A percentile compares a stretch with the other conserved stretches of the same genome.
These are phyloP conservation scores for Dendrobium catenatum DNA, from an alignment of 106 monocot genomes.

Conservation along the genomic window DNA sequence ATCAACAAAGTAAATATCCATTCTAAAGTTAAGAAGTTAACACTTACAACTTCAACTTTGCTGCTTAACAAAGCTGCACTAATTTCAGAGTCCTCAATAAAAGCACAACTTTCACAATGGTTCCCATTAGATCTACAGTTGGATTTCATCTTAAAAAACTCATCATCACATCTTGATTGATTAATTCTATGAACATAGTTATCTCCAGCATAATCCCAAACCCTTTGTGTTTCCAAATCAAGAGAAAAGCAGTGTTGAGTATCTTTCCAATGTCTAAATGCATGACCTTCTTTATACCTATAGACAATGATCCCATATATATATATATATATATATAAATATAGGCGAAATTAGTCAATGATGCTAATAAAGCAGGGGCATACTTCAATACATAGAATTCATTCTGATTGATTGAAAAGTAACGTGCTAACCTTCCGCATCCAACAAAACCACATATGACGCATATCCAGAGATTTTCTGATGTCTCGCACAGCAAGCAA, in stretches of 20 bases:
- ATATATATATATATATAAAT: background rate
- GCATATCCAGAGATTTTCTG: conserved; percentile 90
- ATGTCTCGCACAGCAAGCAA: conserved; percentile 73
- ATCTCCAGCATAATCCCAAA: conserved; percentile 99
- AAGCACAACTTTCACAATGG: conserved; percentile 37
- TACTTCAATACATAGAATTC: background rate
- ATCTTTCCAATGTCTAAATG: conserved; percentile 81
- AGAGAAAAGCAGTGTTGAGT: conserved; percentile 94
- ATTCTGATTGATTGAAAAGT: background rate
- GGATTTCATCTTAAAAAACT: conserved; percentile 42
- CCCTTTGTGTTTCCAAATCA: conserved; percentile 67
- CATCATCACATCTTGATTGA: conserved; percentile 73
- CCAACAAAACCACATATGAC: conserved; percentile 97
- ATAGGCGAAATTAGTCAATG: background rate
- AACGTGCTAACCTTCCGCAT: conserved; percentile 71
- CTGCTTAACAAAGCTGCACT: conserved; percentile 55
- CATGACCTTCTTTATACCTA: conserved; percentile 96
- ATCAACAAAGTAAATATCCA: background rate
- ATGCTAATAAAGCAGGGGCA: background rate
- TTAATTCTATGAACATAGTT: conserved; percentile 89
- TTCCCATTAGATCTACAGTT: conserved; percentile 27
- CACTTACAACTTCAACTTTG: conserved; percentile 72
- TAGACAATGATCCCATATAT: background rate
- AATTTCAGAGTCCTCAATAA: conserved; percentile 49
- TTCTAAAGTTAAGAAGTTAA: conserved; percentile 7